These are phyloP conservation scores for Millerago galiae DNA, from an alignment of 805 yeast species.

Conservation along the genomic window DNA sequence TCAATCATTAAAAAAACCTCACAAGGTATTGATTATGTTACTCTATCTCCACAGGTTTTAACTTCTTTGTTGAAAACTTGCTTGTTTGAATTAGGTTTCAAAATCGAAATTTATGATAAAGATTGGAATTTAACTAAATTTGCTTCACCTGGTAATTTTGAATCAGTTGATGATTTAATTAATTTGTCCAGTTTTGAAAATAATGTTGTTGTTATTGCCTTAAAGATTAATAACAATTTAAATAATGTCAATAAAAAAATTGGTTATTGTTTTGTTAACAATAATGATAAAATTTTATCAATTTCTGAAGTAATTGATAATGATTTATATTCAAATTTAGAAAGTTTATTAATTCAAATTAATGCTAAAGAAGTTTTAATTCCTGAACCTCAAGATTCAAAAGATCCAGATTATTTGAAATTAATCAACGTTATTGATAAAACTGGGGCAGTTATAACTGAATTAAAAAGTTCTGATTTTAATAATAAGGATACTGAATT, in stretches of 20 bases:
- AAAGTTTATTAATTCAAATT: constrained; percentile 77
- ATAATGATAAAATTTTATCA: constrained; percentile 59
- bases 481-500: constrained; percentile 64
- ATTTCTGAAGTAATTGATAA: constrained; percentile 79
- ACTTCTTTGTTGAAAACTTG: constrained; percentile 57
- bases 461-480: constrained; percentile 51
- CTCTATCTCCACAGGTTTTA: constrained; percentile 72
- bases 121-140: constrained; percentile 49
- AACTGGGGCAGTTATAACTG: constrained; percentile 68
- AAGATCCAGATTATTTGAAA: constrained; percentile 55
- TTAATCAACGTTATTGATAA: constrained; percentile 67
- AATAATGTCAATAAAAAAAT: constrained; percentile 39
- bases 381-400: constrained; percentile 30
- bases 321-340: constrained; percentile 80
- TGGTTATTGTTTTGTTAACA: constrained; percentile 78
- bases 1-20: constrained; percentile 66
- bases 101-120: constrained; percentile 74
- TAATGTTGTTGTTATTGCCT: constrained; percentile 44
- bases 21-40: constrained; percentile 53
- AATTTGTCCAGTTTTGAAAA: constrained; percentile 31
- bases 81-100: constrained; percentile 63
- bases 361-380: constrained; percentile 83
- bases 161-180: constrained; percentile 67
- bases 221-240: constrained; percentile 25
- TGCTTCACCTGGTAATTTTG: constrained; percentile 91